These are phyloP conservation scores for Mycena venus DNA, from an alignment of 768 basidiomycete genomes.

Conservation along the genomic window DNA sequence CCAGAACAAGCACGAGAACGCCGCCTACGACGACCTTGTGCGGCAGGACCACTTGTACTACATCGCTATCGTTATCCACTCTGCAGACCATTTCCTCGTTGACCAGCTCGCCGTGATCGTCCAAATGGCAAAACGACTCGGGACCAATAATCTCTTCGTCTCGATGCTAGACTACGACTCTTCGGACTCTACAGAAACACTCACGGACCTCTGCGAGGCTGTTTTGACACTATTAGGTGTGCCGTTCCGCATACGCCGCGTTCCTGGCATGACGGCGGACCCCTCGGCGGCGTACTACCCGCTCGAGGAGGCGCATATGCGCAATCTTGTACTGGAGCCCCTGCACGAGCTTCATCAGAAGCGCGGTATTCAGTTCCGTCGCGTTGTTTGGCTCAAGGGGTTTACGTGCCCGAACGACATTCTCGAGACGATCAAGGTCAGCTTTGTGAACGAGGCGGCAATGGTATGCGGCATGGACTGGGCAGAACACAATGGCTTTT, in stretches of 20 bases:
- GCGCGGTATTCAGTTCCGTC: constrained; percentile 85
- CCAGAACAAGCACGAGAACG: constrained; percentile 86
- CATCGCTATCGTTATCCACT: constrained; percentile 95
- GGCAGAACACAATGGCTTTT: constrained; percentile 97
- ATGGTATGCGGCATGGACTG: constrained; percentile 99
- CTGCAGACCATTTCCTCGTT: constrained; percentile 98
- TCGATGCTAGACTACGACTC: constrained; percentile 99
- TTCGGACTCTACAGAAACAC: constrained; percentile 93
- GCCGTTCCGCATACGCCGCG: constrained; percentile 92
- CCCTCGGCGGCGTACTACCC: constrained; percentile 94
- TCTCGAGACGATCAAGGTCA: constrained; percentile 93
- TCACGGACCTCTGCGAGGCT: constrained; percentile 95
- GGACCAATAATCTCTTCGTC: constrained; percentile 92
- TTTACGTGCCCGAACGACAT: constrained; percentile 99
- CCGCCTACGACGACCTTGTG: constrained; percentile 91
- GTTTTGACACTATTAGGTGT: constrained; percentile 94
- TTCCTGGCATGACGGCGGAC: constrained; percentile 93
- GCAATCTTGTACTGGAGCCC: constrained; percentile 94
- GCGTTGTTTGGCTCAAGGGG: constrained; percentile 98
- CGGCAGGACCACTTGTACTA: constrained; percentile 90
- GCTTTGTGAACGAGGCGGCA: constrained; percentile 90
- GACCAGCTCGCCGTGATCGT: constrained; percentile 99
- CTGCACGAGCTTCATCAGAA: constrained; percentile 84
- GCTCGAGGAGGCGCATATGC: constrained; percentile 92
- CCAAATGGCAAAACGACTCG: constrained; percentile 92